Percentiles rank a stretch among this genome's conserved stretches.
Evolutionary conservation across 768 basidiomycete species (phyloP).

Genomic region (Pleurotus sapidus): DNA sequence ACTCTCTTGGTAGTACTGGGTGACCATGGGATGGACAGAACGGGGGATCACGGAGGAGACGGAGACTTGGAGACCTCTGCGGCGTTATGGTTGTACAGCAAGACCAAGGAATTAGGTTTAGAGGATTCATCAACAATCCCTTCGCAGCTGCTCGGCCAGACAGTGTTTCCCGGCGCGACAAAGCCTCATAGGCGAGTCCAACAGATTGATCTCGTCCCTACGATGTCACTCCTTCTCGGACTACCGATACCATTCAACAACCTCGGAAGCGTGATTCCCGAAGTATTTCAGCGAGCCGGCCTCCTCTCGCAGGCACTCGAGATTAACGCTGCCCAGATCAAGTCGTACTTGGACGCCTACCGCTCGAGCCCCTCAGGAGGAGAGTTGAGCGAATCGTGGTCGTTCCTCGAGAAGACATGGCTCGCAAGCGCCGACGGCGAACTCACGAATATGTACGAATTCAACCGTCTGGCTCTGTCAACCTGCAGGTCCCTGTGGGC

Average conservation of each 20-base stretch:
- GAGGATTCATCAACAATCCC: slow-evolving; percentile 34
- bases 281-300: slow-evolving; percentile 69
- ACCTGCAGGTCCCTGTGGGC: slow-evolving; percentile 91
- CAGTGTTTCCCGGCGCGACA: slow-evolving; percentile 57
- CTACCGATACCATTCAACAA: slow-evolving; percentile 96
- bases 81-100: slow-evolving; percentile 92
- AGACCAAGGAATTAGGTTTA: slow-evolving; percentile 49
- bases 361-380: slow-evolving; percentile 63
- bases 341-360: slow-evolving; percentile 74
- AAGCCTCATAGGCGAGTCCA: slow-evolving; percentile 65
- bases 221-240: slow-evolving; percentile 85
- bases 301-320: slow-evolving; percentile 57
- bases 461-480: slow-evolving; percentile 58
- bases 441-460: slow-evolving; percentile 42
- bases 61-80: slow-evolving; percentile 80
- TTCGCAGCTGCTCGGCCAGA: slow-evolving; percentile 47
- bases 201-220: slow-evolving; percentile 92
- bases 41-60: slow-evolving; percentile 96
- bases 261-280: slow-evolving; percentile 88
- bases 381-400: slow-evolving; percentile 72
- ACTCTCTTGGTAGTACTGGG: slow-evolving; percentile 91
- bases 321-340: slow-evolving; percentile 74
- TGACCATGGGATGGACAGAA: slow-evolving; percentile 95
- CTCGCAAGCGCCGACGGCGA: slow-evolving; percentile 26
- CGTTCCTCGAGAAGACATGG: slow-evolving; percentile 47